phyloP scores from a whole-genome alignment of 345 rosid genomes.

The Camelina laxa region DNA sequence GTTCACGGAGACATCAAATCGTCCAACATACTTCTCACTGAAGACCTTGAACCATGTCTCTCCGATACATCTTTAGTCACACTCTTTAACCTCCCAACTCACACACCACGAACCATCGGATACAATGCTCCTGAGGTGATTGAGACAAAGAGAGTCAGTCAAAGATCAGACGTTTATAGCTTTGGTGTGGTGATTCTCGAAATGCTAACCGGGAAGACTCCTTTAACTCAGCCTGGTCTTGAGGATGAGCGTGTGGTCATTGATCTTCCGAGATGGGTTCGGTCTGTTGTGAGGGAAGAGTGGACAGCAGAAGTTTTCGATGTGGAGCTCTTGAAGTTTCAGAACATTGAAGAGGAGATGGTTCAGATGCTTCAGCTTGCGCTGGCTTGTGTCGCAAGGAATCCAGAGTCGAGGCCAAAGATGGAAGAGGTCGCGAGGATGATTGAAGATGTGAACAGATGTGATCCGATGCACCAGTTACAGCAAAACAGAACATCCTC shows the following conservation, averaged over 20 bases:
- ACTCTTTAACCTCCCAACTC: constrained; percentile 58
- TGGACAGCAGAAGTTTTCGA: constrained; percentile 94
- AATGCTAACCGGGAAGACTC: constrained; percentile 78
- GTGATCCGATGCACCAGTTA: constrained; percentile 43
- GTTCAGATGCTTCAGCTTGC: constrained; percentile 88
- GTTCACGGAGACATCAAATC: constrained; percentile 82
- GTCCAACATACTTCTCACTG: constrained; percentile 65
- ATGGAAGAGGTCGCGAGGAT: constrained; percentile 69
- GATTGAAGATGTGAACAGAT: constrained; percentile 67
- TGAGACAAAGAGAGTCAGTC: constrained; percentile 60
- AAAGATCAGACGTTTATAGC: constrained; percentile 82
- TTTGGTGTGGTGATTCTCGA: constrained; percentile 85
- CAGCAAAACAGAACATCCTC: constrained; percentile 60
- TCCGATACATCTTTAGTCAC: constrained; percentile 69
- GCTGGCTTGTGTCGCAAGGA: constrained; percentile 64
- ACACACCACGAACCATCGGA: constrained; percentile 57
- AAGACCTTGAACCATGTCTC: constrained; percentile 64
- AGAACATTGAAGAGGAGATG: constrained; percentile 78
- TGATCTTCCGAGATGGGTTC: constrained; percentile 88
- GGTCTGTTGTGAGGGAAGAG: constrained; percentile 82
- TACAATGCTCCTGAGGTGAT: constrained; percentile 80
- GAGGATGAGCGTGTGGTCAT: constrained; percentile 54
- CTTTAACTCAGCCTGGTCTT: constrained; percentile 60
- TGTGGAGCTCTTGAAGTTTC: constrained; percentile 69
- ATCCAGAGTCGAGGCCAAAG: constrained; percentile 62